Percentiles rank a stretch among this genome's conserved stretches.
These are phyloP conservation scores for Tephrocybe sp. DNA, from an alignment of 768 basidiomycete genomes.

Conservation along the genomic window DNA sequence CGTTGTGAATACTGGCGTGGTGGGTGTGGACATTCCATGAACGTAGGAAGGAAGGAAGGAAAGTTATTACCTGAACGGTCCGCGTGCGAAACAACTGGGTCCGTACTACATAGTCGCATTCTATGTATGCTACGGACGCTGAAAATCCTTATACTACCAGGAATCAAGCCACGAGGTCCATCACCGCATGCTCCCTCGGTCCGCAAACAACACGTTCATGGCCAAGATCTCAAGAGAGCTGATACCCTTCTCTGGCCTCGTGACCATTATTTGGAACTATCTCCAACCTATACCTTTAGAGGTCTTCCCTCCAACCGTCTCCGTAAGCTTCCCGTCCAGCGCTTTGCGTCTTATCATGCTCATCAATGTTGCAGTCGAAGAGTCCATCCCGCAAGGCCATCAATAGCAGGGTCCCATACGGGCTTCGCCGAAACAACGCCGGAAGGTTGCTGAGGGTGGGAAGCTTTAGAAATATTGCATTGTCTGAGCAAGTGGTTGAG, in stretches of 20 bases:
- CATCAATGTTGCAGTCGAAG: background rate
- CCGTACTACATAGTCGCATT: no score
- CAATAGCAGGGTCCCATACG: slow-evolving; percentile 41
- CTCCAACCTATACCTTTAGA: slow-evolving; percentile 18
- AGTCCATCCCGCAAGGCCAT: slow-evolving; percentile 9
- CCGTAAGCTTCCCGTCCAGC: slow-evolving; percentile 3
- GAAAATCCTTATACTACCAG: slow-evolving; percentile 20
- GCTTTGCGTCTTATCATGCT: background rate
- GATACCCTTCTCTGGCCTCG: slow-evolving; percentile 38
- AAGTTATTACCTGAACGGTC: no score
- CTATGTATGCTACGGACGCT: no score
- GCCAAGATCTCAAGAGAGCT: slow-evolving; percentile 35
- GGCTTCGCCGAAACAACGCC: slow-evolving; percentile 32
- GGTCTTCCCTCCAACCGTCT: slow-evolving; percentile 14
- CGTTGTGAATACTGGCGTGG: no score
- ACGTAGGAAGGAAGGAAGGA: no score
- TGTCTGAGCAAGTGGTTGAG: slow-evolving; percentile 60
- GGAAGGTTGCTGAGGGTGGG: slow-evolving; percentile 38
- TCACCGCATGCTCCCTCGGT: slow-evolving; percentile 39
- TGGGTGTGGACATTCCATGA: no score
- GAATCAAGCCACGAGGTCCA: slow-evolving; percentile 27
- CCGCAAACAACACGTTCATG: slow-evolving; percentile 22
- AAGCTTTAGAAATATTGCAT: slow-evolving; percentile 54
- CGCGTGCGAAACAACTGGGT: no score
- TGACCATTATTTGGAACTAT: slow-evolving; percentile 24